Percentiles rank a stretch among this genome's conserved stretches.
Conservation (phyloP, 306 rosid species). For the Cucurbita maxima region DNA sequence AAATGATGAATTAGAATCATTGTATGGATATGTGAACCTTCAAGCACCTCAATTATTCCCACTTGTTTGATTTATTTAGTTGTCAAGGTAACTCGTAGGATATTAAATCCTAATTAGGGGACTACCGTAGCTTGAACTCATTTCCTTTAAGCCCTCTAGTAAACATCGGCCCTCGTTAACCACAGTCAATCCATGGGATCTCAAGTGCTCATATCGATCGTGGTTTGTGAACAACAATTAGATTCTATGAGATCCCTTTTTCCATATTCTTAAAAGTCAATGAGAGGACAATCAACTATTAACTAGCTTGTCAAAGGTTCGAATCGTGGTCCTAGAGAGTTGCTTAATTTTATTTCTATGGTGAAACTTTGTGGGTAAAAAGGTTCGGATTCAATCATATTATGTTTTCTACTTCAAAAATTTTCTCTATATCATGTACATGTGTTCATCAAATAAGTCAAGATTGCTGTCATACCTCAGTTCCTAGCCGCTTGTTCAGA, state of each 20-base stretch:
- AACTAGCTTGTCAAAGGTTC: neutral
- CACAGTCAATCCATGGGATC: neutral
- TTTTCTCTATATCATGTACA: neutral
- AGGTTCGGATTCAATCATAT: neutral
- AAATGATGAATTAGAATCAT: neutral
- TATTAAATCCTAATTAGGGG: neutral
- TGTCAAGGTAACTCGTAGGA: neutral
- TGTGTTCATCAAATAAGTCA: neutral
- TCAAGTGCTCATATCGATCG: neutral
- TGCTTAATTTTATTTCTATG: neutral
- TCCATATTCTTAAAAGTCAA: neutral
- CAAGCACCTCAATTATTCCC: too few relatives aligned
- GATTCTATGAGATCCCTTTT: neutral
- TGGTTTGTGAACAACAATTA: neutral
- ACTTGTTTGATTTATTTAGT: too few relatives aligned
- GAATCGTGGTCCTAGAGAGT: neutral
- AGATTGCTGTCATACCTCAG: constrained; percentile 43
- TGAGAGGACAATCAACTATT: neutral
- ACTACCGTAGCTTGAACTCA: neutral
- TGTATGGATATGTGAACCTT: neutral
- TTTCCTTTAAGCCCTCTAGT: neutral
- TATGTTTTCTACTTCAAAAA: neutral
- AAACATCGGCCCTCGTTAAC: neutral
- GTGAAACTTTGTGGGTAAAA: neutral
- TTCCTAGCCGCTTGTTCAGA: constrained; percentile 79